These are phyloP conservation scores for Ascochyta rabiei DNA, from an alignment of 2,329 filamentous ascomycete genomes.

Conservation along the genomic window DNA sequence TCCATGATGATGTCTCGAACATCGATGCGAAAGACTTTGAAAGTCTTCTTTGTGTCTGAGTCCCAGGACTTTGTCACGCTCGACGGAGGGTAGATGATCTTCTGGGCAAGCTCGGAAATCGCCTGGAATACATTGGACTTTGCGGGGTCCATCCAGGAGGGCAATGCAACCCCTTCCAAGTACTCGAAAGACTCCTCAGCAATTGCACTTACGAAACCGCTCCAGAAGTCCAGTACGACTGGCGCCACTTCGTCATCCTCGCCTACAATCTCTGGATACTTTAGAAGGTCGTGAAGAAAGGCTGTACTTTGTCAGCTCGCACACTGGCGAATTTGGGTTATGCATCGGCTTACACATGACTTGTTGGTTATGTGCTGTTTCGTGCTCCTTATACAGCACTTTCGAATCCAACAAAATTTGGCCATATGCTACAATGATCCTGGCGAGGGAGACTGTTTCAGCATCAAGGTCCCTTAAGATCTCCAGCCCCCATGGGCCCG, in stretches of 20 bases:
- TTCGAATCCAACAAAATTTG: constrained; percentile 42
- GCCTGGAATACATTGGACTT: constrained; percentile 66
- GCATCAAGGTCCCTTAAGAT: constrained; percentile 45
- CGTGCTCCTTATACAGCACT: constrained; percentile 57
- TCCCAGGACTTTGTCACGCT: constrained; percentile 70
- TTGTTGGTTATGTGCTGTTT: constrained; percentile 40
- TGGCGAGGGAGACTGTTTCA: constrained; percentile 42
- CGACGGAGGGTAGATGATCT: constrained; percentile 69
- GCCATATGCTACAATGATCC: constrained; percentile 46
- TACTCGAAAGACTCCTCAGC: constrained; percentile 57
- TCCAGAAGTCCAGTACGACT: constrained; percentile 81
- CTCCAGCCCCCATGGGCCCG: constrained; percentile 43
- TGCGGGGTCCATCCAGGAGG: constrained; percentile 64
- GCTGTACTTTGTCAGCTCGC: constrained; percentile 26
- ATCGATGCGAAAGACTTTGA: constrained; percentile 76
- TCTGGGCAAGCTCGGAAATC: constrained; percentile 70
- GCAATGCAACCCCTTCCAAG: constrained; percentile 40
- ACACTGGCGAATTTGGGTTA: background rate
- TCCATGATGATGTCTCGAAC: constrained; percentile 79
- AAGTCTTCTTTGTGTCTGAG: constrained; percentile 68
- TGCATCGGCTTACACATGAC: constrained; percentile 40
- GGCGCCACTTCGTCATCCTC: constrained; percentile 78
- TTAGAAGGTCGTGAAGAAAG: constrained; percentile 69
- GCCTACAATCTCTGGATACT: constrained; percentile 69
- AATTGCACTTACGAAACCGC: constrained; percentile 73